Percentiles rank a stretch among this genome's conserved stretches.
These are phyloP conservation scores for Saccharomyces kudriavzevii DNA, from an alignment of 805 yeast genomes.

Conservation along the genomic window DNA sequence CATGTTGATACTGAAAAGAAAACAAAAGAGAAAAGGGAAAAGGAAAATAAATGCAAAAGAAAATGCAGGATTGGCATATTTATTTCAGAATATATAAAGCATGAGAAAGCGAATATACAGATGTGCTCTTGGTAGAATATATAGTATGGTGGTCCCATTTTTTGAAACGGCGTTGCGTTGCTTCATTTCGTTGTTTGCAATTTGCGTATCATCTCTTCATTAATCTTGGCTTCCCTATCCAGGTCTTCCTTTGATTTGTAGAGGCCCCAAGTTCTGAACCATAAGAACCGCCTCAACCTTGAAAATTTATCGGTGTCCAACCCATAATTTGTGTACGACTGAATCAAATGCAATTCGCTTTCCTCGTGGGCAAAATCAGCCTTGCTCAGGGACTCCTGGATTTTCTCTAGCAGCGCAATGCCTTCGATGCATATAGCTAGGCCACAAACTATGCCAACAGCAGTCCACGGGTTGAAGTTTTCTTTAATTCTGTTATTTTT, in stretches of 20 bases:
- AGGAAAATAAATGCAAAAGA: not conserved
- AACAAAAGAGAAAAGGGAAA: not conserved
- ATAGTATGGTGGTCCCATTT: not conserved
- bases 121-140: not conserved
- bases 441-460: constrained; percentile 32
- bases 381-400: constrained; percentile 31
- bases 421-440: constrained; percentile 36
- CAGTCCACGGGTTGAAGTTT: constrained; percentile 37
- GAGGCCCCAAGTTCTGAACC: constrained; percentile 40
- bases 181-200: not conserved
- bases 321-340: constrained; percentile 45
- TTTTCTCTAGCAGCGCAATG: constrained; percentile 32
- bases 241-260: constrained; percentile 27
- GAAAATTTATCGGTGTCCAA: constrained; percentile 42
- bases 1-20: not conserved
- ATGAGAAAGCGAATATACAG: not conserved
- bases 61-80: not conserved
- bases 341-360: constrained; percentile 34
- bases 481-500: constrained; percentile 7
- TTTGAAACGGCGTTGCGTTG: not conserved
- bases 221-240: constrained; percentile 41
- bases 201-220: constrained; percentile 57
- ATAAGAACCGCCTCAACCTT: constrained; percentile 48
- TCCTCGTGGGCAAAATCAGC: constrained; percentile 32
- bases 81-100: not conserved